Conservation (phyloP, 306 rosid genomes). For the Cucurbita moschata region DNA sequence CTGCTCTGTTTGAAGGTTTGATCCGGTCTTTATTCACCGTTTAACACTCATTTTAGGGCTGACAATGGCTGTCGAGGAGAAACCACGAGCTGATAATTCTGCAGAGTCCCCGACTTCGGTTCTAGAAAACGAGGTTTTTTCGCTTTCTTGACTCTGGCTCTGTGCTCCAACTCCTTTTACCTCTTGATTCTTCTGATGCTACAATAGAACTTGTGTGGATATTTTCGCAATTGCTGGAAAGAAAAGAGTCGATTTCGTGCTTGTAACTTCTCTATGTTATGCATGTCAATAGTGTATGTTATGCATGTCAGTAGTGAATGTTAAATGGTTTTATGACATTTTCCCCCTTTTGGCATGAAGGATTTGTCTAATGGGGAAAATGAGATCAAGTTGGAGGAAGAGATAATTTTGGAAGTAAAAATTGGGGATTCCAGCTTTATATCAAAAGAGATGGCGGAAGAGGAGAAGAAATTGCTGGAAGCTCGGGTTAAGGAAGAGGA, state of each 20-base stretch:
- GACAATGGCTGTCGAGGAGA: conserved; percentile 31
- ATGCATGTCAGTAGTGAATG: not conserved
- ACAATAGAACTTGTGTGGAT: not conserved
- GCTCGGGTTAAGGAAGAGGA: conserved; percentile 52
- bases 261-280: not conserved
- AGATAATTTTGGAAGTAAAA: conserved; percentile 13
- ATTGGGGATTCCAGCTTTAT: conserved; percentile 34
- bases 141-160: not conserved
- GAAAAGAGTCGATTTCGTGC: not conserved
- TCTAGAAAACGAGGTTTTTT: conserved; percentile 59
- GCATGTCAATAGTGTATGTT: not conserved
- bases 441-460: conserved; percentile 31
- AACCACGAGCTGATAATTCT: conserved; percentile 23
- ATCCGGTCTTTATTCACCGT: not conserved
- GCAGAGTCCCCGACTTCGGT: conserved; percentile 77
- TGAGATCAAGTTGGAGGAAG: conserved; percentile 29
- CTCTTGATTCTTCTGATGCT: not conserved
- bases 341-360: conserved; percentile 13
- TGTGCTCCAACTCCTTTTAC: not conserved
- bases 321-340: not conserved
- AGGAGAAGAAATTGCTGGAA: conserved; percentile 46
- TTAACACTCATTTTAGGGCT: conserved; percentile 21
- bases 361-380: conserved; percentile 23
- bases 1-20: not conserved
- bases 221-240: not conserved